These are phyloP conservation scores for Diplodia seriata DNA, from an alignment of 2,329 filamentous ascomycete genomes.

Conservation along the genomic window DNA sequence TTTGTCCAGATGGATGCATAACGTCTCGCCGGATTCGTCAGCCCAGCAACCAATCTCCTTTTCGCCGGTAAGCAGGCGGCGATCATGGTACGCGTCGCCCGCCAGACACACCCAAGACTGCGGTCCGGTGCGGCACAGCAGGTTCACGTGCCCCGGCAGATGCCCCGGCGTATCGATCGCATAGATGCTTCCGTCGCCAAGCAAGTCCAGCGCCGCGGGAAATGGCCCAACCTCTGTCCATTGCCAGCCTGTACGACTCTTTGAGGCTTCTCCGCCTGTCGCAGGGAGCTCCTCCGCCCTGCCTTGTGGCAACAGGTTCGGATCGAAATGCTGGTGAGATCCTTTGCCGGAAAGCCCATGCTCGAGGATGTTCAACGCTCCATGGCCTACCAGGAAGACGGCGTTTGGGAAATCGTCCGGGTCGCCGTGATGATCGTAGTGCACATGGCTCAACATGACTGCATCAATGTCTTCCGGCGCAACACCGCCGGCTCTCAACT, in stretches of 20 bases:
- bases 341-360: conserved; percentile 35
- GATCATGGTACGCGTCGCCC: conserved; percentile 63
- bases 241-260: conserved; percentile 33
- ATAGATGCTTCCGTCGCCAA: conserved; percentile 56
- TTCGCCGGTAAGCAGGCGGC: conserved; percentile 58
- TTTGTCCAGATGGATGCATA: conserved; percentile 61
- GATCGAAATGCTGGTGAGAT: conserved; percentile 51
- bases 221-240: conserved; percentile 57
- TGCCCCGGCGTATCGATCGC: conserved; percentile 61
- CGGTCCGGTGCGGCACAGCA: conserved; percentile 52
- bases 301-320: conserved; percentile 51
- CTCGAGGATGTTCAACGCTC: conserved; percentile 41
- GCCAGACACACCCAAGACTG: conserved; percentile 58
- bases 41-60: conserved; percentile 60
- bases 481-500: conserved; percentile 47
- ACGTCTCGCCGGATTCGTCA: conserved; percentile 52
- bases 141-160: conserved; percentile 59
- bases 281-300: conserved; percentile 54
- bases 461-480: conserved; percentile 49
- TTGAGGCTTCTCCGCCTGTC: background rate
- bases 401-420: conserved; percentile 48
- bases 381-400: conserved; percentile 51
- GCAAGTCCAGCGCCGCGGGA: conserved; percentile 55
- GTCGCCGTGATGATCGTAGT: conserved; percentile 53
- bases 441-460: conserved; percentile 50